phyloP scores from a whole-genome alignment of 768 basidiomycete species.

The Gyrodon lividus region DNA sequence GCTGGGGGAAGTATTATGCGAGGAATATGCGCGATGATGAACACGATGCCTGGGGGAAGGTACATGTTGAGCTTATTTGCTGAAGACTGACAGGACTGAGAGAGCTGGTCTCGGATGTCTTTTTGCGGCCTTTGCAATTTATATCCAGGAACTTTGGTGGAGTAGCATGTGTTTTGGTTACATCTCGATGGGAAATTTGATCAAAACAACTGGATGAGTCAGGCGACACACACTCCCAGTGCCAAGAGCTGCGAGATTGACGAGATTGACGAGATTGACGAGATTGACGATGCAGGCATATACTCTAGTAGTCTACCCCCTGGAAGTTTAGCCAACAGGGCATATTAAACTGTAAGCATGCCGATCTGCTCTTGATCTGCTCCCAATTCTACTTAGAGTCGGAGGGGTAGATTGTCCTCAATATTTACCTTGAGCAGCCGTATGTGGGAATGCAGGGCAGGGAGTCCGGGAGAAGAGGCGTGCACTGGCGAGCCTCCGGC shows the following conservation, averaged over 20 bases:
- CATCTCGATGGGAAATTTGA: too few species aligned
- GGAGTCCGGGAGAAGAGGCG: background rate
- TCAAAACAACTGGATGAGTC: too few species aligned
- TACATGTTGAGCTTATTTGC: slow-evolving; percentile 17
- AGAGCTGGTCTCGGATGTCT: slow-evolving; percentile 5
- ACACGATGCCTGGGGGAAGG: slow-evolving; percentile 35
- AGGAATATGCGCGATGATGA: slow-evolving; percentile 26
- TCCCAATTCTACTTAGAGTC: background rate
- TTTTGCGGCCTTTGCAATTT: too few species aligned
- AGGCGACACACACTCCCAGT: too few species aligned
- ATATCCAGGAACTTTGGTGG: background rate
- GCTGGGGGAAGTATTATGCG: slow-evolving; percentile 19
- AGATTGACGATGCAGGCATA: background rate
- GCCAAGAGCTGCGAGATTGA: background rate
- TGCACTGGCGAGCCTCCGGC: slow-evolving; percentile 13
- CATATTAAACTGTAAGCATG: background rate
- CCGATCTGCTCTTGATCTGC: background rate
- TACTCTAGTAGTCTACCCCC: background rate
- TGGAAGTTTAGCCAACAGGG: background rate
- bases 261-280: background rate
- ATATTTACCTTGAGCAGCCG: slow-evolving; percentile 7
- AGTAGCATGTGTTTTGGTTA: slow-evolving; percentile 4
- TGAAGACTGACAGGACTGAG: background rate
- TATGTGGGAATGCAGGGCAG: slow-evolving; percentile 3
- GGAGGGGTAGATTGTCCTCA: slow-evolving; percentile 14